These are phyloP conservation scores for Tolypocladium endophyticum DNA, from an alignment of 2,329 filamentous ascomycete species.

Conservation along the genomic window DNA sequence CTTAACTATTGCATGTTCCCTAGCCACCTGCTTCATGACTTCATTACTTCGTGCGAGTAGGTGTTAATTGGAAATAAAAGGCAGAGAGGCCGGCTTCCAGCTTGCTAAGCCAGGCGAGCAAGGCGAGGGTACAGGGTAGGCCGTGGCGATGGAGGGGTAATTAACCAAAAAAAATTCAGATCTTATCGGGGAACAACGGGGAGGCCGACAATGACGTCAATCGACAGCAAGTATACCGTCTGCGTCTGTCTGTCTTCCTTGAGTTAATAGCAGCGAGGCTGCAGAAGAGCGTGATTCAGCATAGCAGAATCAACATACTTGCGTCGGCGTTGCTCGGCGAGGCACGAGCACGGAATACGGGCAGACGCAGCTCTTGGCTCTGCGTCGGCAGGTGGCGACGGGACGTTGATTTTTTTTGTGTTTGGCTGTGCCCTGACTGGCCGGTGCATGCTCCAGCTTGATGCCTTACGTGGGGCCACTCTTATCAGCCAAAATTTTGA, in stretches of 20 bases:
- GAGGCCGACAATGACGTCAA: not conserved
- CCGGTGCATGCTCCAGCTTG: conserved; percentile 22
- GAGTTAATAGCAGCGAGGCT: not conserved
- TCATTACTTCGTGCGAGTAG: too few relatives aligned
- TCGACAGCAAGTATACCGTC: not conserved
- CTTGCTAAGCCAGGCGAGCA: too few relatives aligned
- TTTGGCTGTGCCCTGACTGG: conserved; percentile 1
- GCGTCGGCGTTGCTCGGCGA: not conserved
- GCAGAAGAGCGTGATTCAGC: not conserved
- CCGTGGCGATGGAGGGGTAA: not conserved
- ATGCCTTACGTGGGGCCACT: conserved; percentile 18
- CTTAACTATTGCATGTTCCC: too few relatives aligned
- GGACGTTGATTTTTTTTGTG: not conserved
- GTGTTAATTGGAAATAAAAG: too few relatives aligned
- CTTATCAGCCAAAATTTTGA: conserved; percentile 23
- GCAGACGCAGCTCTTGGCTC: not conserved
- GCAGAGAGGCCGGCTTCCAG: too few relatives aligned
- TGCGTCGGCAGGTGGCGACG: not conserved
- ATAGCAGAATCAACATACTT: too few relatives aligned
- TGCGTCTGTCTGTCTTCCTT: not conserved
- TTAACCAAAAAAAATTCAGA: not conserved
- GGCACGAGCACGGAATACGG: too few relatives aligned
- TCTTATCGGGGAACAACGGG: not conserved
- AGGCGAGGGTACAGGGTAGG: not conserved
- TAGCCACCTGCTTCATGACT: too few relatives aligned